Conservation (phyloP, 2,329 filamentous ascomycete species). For the Botrytis sinoallii region DNA sequence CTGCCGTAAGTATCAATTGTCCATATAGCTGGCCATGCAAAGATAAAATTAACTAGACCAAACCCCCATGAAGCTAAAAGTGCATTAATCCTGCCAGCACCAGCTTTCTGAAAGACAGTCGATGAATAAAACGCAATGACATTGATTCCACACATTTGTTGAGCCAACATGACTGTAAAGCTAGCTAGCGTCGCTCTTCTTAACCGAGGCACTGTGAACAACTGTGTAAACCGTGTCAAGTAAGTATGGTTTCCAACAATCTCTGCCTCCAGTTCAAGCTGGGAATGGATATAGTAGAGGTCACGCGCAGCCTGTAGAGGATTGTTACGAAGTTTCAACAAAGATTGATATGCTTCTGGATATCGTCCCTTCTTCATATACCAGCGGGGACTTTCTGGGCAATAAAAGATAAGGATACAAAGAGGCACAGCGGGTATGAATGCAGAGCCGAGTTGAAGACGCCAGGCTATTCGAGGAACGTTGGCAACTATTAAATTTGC, state of each 20-base stretch:
- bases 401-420: slow-evolving; percentile 54
- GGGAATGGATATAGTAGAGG: slow-evolving; percentile 57
- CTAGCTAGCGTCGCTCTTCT: slow-evolving; percentile 72
- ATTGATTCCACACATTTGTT: slow-evolving; percentile 40
- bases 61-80: slow-evolving; percentile 19
- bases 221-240: slow-evolving; percentile 57
- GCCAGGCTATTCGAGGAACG: slow-evolving; percentile 56
- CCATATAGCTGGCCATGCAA: slow-evolving; percentile 49
- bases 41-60: slow-evolving; percentile 49
- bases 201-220: slow-evolving; percentile 67
- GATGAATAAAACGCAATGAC: slow-evolving; percentile 75
- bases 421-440: slow-evolving; percentile 64
- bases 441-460: slow-evolving; percentile 61
- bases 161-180: slow-evolving; percentile 59
- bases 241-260: slow-evolving; percentile 36
- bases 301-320: slow-evolving; percentile 60
- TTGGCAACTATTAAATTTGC: slow-evolving; percentile 64
- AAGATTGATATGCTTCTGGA: slow-evolving; percentile 52
- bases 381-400: slow-evolving; percentile 65
- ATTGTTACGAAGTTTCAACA: slow-evolving; percentile 55
- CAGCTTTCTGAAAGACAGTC: slow-evolving; percentile 58
- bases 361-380: slow-evolving; percentile 60
- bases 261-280: slow-evolving; percentile 46
- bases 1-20: slow-evolving; percentile 67
- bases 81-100: slow-evolving; percentile 48